Conservation (phyloP, 805 yeast species). For the Suhomyces sp. region DNA sequence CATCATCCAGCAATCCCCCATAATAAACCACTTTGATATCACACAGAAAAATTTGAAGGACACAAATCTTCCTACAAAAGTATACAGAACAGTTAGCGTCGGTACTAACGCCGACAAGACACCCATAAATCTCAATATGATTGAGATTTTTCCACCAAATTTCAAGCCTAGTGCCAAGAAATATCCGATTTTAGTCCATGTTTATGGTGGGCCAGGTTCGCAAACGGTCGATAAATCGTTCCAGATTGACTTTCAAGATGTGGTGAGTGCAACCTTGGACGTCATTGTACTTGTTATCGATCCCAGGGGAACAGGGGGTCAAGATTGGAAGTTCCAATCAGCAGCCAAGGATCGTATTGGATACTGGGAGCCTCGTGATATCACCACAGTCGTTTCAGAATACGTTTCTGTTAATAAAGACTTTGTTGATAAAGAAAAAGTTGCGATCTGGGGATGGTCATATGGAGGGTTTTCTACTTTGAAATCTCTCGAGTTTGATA, state of each 20-base stretch:
- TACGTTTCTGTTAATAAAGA: constrained; percentile 44
- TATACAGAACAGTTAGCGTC: constrained; percentile 31
- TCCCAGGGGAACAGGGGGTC: constrained; percentile 82
- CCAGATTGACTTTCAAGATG: constrained; percentile 56
- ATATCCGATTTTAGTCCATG: constrained; percentile 66
- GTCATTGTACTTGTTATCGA: constrained; percentile 67
- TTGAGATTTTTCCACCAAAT: constrained; percentile 62
- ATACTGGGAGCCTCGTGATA: constrained; percentile 74
- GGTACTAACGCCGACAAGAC: constrained; percentile 30
- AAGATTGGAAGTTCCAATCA: constrained; percentile 64
- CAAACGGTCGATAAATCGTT: constrained; percentile 52
- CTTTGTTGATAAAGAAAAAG: constrained; percentile 57
- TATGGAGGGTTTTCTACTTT: constrained; percentile 94
- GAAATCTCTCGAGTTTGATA: constrained; percentile 84
- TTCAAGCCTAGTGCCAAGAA: constrained; percentile 43
- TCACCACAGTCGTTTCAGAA: constrained; percentile 49
- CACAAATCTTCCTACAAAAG: constrained; percentile 52
- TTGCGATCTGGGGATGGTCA: constrained; percentile 98
- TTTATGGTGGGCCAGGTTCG: constrained; percentile 83
- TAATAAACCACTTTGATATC: constrained; percentile 18
- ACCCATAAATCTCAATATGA: constrained; percentile 43
- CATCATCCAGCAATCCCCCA: constrained; percentile 12
- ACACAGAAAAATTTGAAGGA: constrained; percentile 20
- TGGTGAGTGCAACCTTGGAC: constrained; percentile 54
- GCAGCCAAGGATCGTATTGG: constrained; percentile 62